Conservation (phyloP, 352 stramenopile species). For the Pythium dissotocum region DNA sequence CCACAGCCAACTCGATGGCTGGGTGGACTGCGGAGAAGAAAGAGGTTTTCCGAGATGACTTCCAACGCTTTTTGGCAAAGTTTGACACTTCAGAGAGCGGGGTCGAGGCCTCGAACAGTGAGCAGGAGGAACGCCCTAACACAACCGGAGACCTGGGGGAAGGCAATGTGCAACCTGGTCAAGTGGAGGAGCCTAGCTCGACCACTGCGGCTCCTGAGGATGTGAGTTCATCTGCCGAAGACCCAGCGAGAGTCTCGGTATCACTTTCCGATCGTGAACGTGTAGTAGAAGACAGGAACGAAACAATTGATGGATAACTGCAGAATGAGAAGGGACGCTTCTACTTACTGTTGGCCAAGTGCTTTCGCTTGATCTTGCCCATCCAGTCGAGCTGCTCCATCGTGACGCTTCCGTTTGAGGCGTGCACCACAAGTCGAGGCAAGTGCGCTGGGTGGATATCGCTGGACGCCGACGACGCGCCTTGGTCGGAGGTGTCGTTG, state of each 20-base stretch:
- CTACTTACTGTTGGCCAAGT: constrained; percentile 31
- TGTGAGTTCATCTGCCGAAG: no score
- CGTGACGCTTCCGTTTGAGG: constrained; percentile 25
- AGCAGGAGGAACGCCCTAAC: background rate
- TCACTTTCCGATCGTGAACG: no score
- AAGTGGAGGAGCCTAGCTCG: no score
- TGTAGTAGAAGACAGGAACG: no score
- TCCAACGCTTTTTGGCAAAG: background rate
- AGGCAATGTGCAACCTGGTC: no score
- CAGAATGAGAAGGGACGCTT: background rate
- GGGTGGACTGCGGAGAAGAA: background rate
- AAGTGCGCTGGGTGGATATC: constrained; percentile 13
- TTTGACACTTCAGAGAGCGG: background rate
- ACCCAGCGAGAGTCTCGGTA: no score
- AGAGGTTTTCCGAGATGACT: background rate
- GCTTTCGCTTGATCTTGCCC: constrained; percentile 78
- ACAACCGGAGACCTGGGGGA: no score
- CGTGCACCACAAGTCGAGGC: constrained; percentile 25
- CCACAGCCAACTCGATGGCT: background rate
- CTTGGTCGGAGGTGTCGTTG: constrained; percentile 14
- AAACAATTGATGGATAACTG: no score
- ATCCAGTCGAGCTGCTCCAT: constrained; percentile 77
- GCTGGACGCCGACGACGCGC: constrained; percentile 3
- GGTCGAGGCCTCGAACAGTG: background rate
- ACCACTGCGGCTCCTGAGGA: no score